phyloP scores from a whole-genome alignment of 2,329 filamentous ascomycete genomes.

The Pseudocercospora cruenta region DNA sequence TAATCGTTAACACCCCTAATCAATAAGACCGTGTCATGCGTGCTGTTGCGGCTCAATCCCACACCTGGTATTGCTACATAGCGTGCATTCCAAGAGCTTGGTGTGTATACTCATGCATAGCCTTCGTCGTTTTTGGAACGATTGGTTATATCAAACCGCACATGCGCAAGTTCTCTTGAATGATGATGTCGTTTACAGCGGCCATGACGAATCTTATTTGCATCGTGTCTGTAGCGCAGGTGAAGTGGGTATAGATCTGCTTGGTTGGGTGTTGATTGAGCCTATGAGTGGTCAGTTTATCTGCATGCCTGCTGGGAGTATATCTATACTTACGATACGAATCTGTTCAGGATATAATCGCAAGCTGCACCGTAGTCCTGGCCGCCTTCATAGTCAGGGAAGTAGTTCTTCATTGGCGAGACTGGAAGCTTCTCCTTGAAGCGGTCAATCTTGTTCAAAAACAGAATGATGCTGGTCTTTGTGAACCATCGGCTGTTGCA shows the following conservation, averaged over 20 bases:
- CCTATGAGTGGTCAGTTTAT: conserved; percentile 33
- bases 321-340: conserved; percentile 62
- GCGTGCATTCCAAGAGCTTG: conserved; percentile 1
- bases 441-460: conserved; percentile 75
- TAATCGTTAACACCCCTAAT: not conserved
- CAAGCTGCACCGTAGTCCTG: conserved; percentile 94
- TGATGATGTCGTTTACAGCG: conserved; percentile 99
- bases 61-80: conserved; percentile 15
- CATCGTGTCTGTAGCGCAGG: conserved; percentile 96
- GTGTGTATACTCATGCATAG: not conserved
- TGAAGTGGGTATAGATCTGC: conserved; percentile 99
- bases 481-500: conserved; percentile 74
- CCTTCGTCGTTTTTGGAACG: not conserved
- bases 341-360: conserved; percentile 98
- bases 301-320: not conserved
- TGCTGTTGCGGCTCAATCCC: conserved; percentile 17
- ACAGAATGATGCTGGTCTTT: conserved; percentile 73
- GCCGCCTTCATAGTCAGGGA: conserved; percentile 83
- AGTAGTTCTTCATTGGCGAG: conserved; percentile 76
- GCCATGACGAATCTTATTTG: conserved; percentile 99
- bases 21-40: conserved; percentile 14
- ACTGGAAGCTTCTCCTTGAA: conserved; percentile 76
- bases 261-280: conserved; percentile 99
- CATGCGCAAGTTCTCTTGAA: conserved; percentile 97
- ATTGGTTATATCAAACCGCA: conserved; percentile 84